Conservation (phyloP, 2,329 filamentous ascomycete species). For the Didymella lethalis region DNA sequence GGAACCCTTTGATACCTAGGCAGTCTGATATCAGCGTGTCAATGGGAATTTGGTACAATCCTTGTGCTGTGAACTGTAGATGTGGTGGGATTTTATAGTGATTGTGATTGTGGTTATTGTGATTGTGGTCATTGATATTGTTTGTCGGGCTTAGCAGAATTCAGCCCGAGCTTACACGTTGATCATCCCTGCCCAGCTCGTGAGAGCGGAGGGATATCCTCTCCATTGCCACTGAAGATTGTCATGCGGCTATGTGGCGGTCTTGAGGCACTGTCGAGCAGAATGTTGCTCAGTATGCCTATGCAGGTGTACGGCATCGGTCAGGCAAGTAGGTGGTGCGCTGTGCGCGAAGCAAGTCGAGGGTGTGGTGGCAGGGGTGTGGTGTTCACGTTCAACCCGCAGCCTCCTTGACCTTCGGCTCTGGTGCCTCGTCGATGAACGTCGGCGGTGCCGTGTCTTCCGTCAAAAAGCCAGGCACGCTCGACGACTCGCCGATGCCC, state of each 20-base stretch:
- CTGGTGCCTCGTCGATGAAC: slow-evolving; percentile 91
- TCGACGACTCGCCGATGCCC: slow-evolving; percentile 66
- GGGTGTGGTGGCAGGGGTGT: background rate
- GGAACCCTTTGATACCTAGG: no score
- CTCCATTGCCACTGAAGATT: background rate
- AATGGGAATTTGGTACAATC: no score
- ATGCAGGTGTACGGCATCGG: background rate
- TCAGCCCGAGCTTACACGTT: background rate
- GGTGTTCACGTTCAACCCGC: slow-evolving; percentile 60
- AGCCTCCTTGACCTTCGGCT: slow-evolving; percentile 81
- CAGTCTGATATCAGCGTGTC: no score
- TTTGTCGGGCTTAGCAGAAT: background rate
- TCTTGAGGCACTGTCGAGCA: background rate
- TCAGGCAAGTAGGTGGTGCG: background rate
- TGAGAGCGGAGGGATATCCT: background rate
- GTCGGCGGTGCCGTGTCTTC: slow-evolving; percentile 83
- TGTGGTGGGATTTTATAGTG: no score
- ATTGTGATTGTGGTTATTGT: background rate
- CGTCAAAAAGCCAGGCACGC: slow-evolving; percentile 83
- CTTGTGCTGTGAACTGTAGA: no score
- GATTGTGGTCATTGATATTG: background rate
- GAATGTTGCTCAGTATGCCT: background rate
- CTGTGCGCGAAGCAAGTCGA: background rate
- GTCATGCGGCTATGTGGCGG: background rate
- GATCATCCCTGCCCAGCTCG: background rate